Percentiles rank a stretch among this genome's conserved stretches.
phyloP scores from a whole-genome alignment of 2,329 filamentous ascomycete species.

The Beauveria asiatica region DNA sequence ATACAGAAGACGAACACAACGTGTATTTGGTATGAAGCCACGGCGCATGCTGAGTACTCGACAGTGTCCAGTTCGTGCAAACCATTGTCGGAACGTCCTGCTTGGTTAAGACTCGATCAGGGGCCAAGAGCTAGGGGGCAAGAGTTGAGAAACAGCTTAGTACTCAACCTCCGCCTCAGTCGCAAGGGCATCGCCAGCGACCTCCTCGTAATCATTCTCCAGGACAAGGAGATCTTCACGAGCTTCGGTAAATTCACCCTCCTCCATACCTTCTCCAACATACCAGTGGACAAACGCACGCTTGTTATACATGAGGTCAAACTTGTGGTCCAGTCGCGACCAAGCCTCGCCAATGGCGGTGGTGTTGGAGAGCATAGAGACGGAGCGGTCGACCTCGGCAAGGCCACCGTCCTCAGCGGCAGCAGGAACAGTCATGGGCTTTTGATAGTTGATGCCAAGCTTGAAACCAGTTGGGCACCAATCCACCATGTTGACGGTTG shows the following conservation, averaged over 20 bases:
- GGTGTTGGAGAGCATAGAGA: slow-evolving; percentile 68
- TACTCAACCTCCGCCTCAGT: slow-evolving; percentile 66
- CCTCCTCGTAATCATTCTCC: slow-evolving; percentile 83
- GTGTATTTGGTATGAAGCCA: neutral
- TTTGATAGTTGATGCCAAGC: slow-evolving; percentile 68
- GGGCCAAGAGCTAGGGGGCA: neutral
- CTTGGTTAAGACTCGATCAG: neutral
- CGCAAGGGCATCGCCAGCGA: slow-evolving; percentile 63
- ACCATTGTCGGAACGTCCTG: neutral
- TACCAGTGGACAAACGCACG: slow-evolving; percentile 72
- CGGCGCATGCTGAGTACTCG: neutral
- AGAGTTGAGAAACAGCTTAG: slow-evolving; percentile 37
- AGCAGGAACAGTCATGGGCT: slow-evolving; percentile 50
- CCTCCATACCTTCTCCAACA: slow-evolving; percentile 86
- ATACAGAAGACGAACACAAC: neutral
- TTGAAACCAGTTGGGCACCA: slow-evolving; percentile 72
- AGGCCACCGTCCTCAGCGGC: slow-evolving; percentile 48
- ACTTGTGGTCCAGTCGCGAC: slow-evolving; percentile 66
- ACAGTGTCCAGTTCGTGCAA: neutral
- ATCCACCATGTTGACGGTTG: slow-evolving; percentile 65
- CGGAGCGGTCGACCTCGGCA: slow-evolving; percentile 52
- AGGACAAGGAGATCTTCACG: slow-evolving; percentile 78
- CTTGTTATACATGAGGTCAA: slow-evolving; percentile 73
- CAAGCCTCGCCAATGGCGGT: slow-evolving; percentile 67
- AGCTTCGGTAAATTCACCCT: slow-evolving; percentile 82